Base-by-base conservation (phyloP, 805 yeast species). In the Ascoidea tarda region DNA sequence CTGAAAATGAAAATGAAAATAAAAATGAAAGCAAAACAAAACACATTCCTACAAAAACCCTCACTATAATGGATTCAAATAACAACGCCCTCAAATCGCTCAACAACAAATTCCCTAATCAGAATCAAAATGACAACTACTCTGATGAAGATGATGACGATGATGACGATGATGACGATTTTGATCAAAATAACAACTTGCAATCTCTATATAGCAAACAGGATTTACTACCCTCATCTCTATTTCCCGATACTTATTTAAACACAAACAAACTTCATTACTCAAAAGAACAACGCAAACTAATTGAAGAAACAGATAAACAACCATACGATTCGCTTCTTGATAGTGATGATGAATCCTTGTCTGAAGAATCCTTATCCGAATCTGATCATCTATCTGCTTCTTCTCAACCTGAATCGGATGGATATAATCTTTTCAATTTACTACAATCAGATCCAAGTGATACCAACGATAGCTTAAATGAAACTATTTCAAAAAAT, bases 151-250 rank as follows among this genome's bases (percentile, higher is more conserved):
- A 49, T 5, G 59, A 55, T 6, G 53, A 56, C 12, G 59, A 49
- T 5, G 59, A 55, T 6, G 49, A 48, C 4, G 54, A 47, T 16
- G 44, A 49, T 44, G 55, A 52, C n/a, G 45, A 50, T 32, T 51
- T 53, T 8, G 60, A 55, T 21, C 55, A 54, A 6, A 53, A 46
- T n/a, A 33, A 51, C 5, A 56, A 55, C 14, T 57, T 57, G 21
- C 52, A 59, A 46, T 51, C 51, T 14, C 49, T 28, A 10, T 53
- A 46, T 49, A 66, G 58, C 31, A 63, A 62, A 16, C 65, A 65
- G 44, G 75, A 69, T 53, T 64, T 65, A 56, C 59, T 61, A n/a
- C 60, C 77, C 28, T 63, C 77, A 54, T 76, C 76, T 56, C 68
- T 72, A 5, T 57, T 64, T 33, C 48, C 62, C 44, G 55, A 53